Evolutionary conservation across 2,329 filamentous ascomycete genomes (phyloP).

Genomic region (Chalaropsis thielavioides): DNA sequence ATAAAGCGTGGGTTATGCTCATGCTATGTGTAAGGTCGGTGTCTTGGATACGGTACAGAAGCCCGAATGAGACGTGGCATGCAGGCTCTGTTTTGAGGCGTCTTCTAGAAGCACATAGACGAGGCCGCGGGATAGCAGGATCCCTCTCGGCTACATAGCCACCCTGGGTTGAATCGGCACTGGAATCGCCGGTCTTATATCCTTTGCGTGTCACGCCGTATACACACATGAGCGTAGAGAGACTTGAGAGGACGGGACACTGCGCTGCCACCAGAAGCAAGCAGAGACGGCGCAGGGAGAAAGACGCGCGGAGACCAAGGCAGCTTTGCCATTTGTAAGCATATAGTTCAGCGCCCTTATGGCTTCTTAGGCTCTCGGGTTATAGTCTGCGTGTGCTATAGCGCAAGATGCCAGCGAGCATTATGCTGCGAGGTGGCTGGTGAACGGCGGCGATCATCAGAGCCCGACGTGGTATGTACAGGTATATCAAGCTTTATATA

Average conservation of each 20-base stretch:
- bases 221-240: neutral
- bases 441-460: neutral
- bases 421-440: neutral
- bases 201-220: neutral
- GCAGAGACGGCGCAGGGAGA: too few species aligned
- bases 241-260: neutral
- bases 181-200: neutral
- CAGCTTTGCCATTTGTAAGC: neutral
- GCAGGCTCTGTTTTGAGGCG: neutral
- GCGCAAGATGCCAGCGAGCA: neutral
- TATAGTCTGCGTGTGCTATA: neutral
- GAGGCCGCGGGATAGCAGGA: neutral
- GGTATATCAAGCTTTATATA: neutral
- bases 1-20: neutral
- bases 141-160: neutral
- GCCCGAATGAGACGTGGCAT: neutral
- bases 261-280: neutral
- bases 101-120: conserved; percentile 1
- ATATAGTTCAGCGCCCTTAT: neutral
- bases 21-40: neutral
- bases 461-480: neutral
- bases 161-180: neutral
- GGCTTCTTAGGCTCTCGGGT: neutral
- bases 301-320: neutral
- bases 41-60: neutral